Evolutionary conservation across 495 filamentous ascomycete species (phyloP).

Genomic region (Penicillium verhagenii): DNA sequence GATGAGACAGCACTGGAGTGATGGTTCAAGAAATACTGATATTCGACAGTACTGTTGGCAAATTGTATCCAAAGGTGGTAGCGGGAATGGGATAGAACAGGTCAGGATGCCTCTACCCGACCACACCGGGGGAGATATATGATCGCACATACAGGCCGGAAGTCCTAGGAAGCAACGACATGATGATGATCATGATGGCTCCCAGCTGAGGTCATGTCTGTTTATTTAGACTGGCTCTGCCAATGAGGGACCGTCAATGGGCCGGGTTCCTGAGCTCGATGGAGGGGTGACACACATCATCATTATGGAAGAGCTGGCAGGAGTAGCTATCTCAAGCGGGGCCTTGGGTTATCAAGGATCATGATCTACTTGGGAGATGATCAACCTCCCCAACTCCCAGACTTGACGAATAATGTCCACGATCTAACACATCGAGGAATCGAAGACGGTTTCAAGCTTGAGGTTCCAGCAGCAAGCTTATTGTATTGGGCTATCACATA

Average conservation of each 20-base stretch:
- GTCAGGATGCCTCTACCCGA: not conserved
- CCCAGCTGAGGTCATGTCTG: conserved; percentile 28
- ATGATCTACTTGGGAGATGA: not conserved
- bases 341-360: not conserved
- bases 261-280: not conserved
- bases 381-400: not conserved
- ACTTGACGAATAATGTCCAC: not conserved
- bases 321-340: not conserved
- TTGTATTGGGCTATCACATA: conserved; percentile 5
- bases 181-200: conserved; percentile 28
- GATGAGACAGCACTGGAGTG: not conserved
- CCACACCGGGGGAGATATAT: conserved; percentile 13
- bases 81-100: not conserved
- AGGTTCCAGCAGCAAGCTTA: conserved; percentile 4
- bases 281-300: conserved; percentile 6
- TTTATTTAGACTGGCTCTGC: conserved; percentile 4
- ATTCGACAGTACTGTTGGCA: not conserved
- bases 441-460: not conserved
- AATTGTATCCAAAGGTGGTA: not conserved
- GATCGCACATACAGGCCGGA: conserved; percentile 9
- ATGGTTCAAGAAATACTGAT: not conserved
- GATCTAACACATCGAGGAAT: not conserved
- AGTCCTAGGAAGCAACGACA: conserved; percentile 22
- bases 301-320: conserved; percentile 8
- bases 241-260: not conserved